Conservation (phyloP, 257 asterid species). For the Solanum infundibuliforme region DNA sequence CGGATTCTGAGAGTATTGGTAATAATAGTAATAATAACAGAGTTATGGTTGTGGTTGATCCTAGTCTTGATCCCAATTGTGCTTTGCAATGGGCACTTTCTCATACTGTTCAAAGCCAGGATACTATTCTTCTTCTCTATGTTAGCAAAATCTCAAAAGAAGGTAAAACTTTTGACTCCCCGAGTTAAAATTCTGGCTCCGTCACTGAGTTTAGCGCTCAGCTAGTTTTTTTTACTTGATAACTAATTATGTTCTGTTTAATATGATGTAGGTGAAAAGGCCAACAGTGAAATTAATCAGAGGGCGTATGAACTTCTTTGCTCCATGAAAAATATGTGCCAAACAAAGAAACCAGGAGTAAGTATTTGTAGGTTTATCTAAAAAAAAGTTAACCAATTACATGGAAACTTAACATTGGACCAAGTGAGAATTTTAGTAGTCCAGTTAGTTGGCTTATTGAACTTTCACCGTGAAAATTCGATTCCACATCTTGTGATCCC, state of each 20-base stretch:
- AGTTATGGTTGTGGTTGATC: constrained; percentile 80
- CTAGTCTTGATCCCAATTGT: constrained; percentile 42
- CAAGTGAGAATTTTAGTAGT: background rate
- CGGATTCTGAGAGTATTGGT: constrained; percentile 11
- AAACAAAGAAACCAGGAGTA: constrained; percentile 50
- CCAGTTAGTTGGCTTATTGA: background rate
- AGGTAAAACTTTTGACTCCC: constrained; percentile 17
- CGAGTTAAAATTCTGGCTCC: background rate
- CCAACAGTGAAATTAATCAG: constrained; percentile 18
- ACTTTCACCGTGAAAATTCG: background rate
- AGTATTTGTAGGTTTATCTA: background rate
- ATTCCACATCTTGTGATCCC: background rate
- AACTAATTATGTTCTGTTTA: background rate
- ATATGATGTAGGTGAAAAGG: constrained; percentile 36
- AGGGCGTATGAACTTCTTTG: constrained; percentile 29
- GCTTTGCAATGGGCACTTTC: constrained; percentile 93
- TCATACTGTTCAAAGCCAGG: constrained; percentile 68
- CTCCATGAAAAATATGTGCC: constrained; percentile 33
- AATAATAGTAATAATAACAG: constrained; percentile 22
- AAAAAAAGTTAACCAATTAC: background rate
- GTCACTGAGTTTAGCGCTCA: background rate
- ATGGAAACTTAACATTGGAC: background rate
- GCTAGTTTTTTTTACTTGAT: background rate
- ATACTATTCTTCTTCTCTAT: constrained; percentile 56
- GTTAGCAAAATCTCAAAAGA: constrained; percentile 28